These are phyloP conservation scores for Circinella umbellata DNA, from an alignment of 371 early-diverging fungal genomes.

Conservation along the genomic window DNA sequence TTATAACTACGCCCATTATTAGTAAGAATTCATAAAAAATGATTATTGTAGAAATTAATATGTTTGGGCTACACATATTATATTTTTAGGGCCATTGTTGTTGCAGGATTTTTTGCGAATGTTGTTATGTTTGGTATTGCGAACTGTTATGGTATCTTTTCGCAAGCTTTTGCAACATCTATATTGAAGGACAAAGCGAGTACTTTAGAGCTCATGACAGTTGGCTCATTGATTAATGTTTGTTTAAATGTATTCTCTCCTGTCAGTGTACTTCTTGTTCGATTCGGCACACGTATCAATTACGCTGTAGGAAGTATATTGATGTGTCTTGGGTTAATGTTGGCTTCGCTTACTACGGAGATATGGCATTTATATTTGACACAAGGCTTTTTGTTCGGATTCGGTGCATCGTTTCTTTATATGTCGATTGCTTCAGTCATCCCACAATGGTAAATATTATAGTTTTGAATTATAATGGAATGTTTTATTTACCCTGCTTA, in stretches of 20 bases:
- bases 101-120: constrained; percentile 38
- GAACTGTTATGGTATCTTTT: constrained; percentile 48
- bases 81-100: constrained; percentile 44
- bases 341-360: constrained; percentile 48
- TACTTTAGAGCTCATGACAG: constrained; percentile 51
- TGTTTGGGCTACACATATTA: not conserved
- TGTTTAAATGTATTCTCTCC: constrained; percentile 52
- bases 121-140: constrained; percentile 47
- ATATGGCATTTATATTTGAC: constrained; percentile 64
- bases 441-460: not conserved
- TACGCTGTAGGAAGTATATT: constrained; percentile 49
- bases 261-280: constrained; percentile 40
- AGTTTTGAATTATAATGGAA: not conserved
- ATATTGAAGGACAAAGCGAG: constrained; percentile 40
- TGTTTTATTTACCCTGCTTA: too few relatives aligned
- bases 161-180: constrained; percentile 35
- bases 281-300: constrained; percentile 42
- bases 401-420: constrained; percentile 43
- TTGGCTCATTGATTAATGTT: constrained; percentile 49
- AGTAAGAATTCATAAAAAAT: too few relatives aligned
- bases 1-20: too few relatives aligned
- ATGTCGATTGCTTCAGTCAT: constrained; percentile 17
- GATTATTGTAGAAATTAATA: too few relatives aligned
- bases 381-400: constrained; percentile 57
- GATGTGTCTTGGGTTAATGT: constrained; percentile 51